These are phyloP conservation scores for Diplodia intermedia DNA, from an alignment of 2,329 filamentous ascomycete species.

Conservation along the genomic window DNA sequence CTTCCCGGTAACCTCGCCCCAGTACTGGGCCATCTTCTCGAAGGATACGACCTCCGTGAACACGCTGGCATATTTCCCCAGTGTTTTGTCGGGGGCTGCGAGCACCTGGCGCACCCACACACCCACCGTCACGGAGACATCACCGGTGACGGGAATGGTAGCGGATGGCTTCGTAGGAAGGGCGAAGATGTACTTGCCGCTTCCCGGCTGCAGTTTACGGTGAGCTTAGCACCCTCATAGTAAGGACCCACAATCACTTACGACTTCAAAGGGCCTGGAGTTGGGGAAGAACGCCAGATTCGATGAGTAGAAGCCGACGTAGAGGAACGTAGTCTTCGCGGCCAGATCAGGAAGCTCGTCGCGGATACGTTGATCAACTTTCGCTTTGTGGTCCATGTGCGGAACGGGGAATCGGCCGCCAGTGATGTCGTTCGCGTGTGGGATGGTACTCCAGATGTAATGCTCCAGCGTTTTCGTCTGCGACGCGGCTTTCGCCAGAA, in stretches of 20 bases:
- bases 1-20: slow-evolving; percentile 42
- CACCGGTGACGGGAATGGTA: slow-evolving; percentile 40
- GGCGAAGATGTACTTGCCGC: slow-evolving; percentile 39
- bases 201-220: slow-evolving; percentile 18
- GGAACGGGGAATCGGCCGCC: slow-evolving; percentile 47
- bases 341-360: slow-evolving; percentile 41
- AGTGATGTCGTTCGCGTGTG: slow-evolving; percentile 44
- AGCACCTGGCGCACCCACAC: slow-evolving; percentile 43
- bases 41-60: slow-evolving; percentile 41
- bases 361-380: slow-evolving; percentile 52
- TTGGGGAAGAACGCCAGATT: slow-evolving; percentile 43
- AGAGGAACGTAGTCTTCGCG: slow-evolving; percentile 42
- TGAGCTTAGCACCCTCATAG: neutral
- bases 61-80: slow-evolving; percentile 40
- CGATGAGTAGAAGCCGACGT: slow-evolving; percentile 43
- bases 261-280: slow-evolving; percentile 39
- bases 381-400: slow-evolving; percentile 55
- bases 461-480: slow-evolving; percentile 50
- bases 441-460: slow-evolving; percentile 57
- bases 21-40: slow-evolving; percentile 39
- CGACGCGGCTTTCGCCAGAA: slow-evolving; percentile 53
- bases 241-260: slow-evolving; percentile 26
- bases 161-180: slow-evolving; percentile 40
- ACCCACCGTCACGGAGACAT: slow-evolving; percentile 41
- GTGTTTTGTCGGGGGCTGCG: slow-evolving; percentile 35